A percentile compares a stretch with the other conserved stretches of the same genome.
Conservation (phyloP, 2,329 filamentous ascomycete species). For the Alternaria metachromatica region DNA sequence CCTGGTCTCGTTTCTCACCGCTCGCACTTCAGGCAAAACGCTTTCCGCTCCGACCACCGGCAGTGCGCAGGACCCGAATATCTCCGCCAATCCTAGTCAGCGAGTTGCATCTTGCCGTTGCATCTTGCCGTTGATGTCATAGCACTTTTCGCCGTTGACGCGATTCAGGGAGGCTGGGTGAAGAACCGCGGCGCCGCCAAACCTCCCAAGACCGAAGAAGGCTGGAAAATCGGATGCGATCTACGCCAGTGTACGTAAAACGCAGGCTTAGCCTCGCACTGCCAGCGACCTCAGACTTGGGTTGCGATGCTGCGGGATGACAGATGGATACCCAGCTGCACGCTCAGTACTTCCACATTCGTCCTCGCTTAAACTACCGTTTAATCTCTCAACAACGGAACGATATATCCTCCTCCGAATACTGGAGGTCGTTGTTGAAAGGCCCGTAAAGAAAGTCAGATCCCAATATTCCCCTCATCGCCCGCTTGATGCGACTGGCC, state of each 20-base stretch:
- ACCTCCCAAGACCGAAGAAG: conserved; percentile 14
- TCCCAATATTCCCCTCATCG: not conserved
- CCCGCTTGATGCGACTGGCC: conserved; percentile 14
- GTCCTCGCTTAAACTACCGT: conserved; percentile 3
- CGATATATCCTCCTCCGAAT: not conserved
- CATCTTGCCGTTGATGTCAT: conserved; percentile 25
- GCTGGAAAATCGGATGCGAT: conserved; percentile 19
- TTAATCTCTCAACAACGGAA: conserved; percentile 18
- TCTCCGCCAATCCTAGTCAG: conserved; percentile 28
- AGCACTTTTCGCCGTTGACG: conserved; percentile 11
- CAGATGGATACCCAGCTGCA: conserved; percentile 7
- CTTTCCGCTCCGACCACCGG: conserved; percentile 30
- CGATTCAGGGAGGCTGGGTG: conserved; percentile 14
- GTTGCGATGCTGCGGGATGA: conserved; percentile 21
- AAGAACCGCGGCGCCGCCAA: conserved; percentile 20
- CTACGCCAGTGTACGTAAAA: conserved; percentile 31
- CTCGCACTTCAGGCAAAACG: conserved; percentile 32
- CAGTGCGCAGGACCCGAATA: conserved; percentile 14
- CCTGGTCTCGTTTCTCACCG: conserved; percentile 25
- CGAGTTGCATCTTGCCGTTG: conserved; percentile 4
- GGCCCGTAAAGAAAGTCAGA: conserved; percentile 3
- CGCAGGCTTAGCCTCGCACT: conserved; percentile 17
- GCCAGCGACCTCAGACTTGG: conserved; percentile 26
- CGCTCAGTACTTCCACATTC: not conserved
- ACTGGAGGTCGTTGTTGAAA: not conserved